These are phyloP conservation scores for Tolypocladium capitatum DNA, from an alignment of 2,329 filamentous ascomycete species.

Conservation along the genomic window DNA sequence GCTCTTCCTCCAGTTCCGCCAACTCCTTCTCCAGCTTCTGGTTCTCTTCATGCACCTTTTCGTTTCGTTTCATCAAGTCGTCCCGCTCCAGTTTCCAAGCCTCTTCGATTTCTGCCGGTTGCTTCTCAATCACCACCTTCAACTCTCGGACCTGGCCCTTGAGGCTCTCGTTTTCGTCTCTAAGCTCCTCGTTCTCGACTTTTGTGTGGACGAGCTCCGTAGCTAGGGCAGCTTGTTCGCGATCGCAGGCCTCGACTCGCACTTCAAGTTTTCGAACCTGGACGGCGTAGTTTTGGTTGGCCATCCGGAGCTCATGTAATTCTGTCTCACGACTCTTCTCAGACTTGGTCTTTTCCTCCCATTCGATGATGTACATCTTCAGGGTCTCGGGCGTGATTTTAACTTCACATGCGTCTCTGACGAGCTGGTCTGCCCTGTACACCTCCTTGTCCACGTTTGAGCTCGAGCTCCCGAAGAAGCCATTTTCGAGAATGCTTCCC, in stretches of 20 bases:
- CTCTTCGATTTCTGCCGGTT: constrained; percentile 77
- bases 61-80: constrained; percentile 79
- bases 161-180: constrained; percentile 80
- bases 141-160: constrained; percentile 77
- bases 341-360: constrained; percentile 77
- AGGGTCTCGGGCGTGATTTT: constrained; percentile 75
- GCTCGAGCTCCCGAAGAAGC: constrained; percentile 90
- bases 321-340: constrained; percentile 77
- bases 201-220: constrained; percentile 87
- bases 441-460: constrained; percentile 88
- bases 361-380: constrained; percentile 69
- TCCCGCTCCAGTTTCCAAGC: constrained; percentile 77
- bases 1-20: constrained; percentile 78
- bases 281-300: constrained; percentile 53
- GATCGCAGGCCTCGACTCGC: constrained; percentile 74
- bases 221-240: constrained; percentile 79
- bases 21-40: constrained; percentile 76
- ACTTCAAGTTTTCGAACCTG: constrained; percentile 80
- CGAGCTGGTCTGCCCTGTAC: constrained; percentile 85
- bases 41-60: constrained; percentile 91
- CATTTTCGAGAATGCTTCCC: constrained; percentile 87
- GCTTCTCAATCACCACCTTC: constrained; percentile 73
- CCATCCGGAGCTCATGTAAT: constrained; percentile 56
- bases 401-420: constrained; percentile 82
- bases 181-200: constrained; percentile 81